phyloP scores from a whole-genome alignment of 352 stramenopile species.

The Phytophthora litchii region DNA sequence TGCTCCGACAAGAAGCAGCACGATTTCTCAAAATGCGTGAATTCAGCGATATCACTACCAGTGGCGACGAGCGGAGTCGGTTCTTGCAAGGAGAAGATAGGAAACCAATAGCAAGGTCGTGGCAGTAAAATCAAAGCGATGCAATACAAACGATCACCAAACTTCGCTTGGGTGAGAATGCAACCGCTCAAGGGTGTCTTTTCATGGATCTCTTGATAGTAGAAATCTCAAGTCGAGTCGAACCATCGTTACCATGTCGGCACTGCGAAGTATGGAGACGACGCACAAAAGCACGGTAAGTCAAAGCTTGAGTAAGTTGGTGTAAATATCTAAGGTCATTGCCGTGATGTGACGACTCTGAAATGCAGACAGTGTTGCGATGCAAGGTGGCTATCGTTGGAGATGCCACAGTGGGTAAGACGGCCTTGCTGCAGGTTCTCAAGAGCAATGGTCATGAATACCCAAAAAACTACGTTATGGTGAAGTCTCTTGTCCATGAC shows the following conservation, averaged over 20 bases:
- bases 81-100: slow-evolving; percentile 30
- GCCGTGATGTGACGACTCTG: background rate
- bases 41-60: slow-evolving; percentile 21
- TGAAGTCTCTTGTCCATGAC: slow-evolving; percentile 15
- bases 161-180: background rate
- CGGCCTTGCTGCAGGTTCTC: slow-evolving; percentile 90
- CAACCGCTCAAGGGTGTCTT: slow-evolving; percentile 22
- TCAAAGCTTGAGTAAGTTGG: too few species aligned
- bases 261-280: slow-evolving; percentile 91
- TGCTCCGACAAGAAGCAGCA: slow-evolving; percentile 65
- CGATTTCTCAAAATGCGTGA: slow-evolving; percentile 62
- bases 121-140: slow-evolving; percentile 18
- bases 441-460: slow-evolving; percentile 92
- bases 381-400: slow-evolving; percentile 92
- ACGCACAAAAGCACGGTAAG: slow-evolving; percentile 87
- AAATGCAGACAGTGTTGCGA: slow-evolving; percentile 80
- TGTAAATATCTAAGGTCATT: too few species aligned
- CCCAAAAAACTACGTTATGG: slow-evolving; percentile 96
- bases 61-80: slow-evolving; percentile 18
- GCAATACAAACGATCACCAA: too few species aligned
- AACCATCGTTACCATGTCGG: slow-evolving; percentile 56
- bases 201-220: slow-evolving; percentile 20
- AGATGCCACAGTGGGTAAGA: slow-evolving; percentile 92
- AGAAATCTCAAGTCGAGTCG: background rate
- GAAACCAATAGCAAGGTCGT: slow-evolving; percentile 9